phyloP scores from a whole-genome alignment of 805 yeast genomes.

The Monosporozyma aquatica region DNA sequence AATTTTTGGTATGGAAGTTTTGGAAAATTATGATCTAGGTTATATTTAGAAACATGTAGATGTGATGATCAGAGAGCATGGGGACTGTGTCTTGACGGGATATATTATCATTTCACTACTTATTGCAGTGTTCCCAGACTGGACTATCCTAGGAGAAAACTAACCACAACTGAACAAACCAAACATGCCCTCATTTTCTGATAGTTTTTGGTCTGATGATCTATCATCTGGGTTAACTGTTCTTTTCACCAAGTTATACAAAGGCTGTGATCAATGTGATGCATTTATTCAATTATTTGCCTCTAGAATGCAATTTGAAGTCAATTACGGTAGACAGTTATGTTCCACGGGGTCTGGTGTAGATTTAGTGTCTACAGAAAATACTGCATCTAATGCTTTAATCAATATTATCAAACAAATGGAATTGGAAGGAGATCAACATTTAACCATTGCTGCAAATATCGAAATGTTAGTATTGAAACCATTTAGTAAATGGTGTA shows the following conservation, averaged over 20 bases:
- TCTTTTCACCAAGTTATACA: slow-evolving; percentile 44
- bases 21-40: too few species aligned
- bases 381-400: slow-evolving; percentile 33
- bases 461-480: slow-evolving; percentile 51
- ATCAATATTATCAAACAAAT: slow-evolving; percentile 39
- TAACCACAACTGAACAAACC: not conserved
- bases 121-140: too few species aligned
- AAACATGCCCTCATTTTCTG: slow-evolving; percentile 50
- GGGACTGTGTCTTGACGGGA: too few species aligned
- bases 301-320: slow-evolving; percentile 65
- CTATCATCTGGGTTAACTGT: slow-evolving; percentile 45
- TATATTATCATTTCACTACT: too few species aligned
- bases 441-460: slow-evolving; percentile 51
- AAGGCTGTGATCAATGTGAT: slow-evolving; percentile 62
- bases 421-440: slow-evolving; percentile 60
- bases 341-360: slow-evolving; percentile 17
- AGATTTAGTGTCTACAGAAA: slow-evolving; percentile 9
- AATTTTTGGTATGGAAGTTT: too few species aligned
- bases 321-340: slow-evolving; percentile 51
- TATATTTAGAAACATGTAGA: too few species aligned
- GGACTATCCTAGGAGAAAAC: too few species aligned
- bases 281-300: slow-evolving; percentile 58
- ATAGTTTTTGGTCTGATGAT: slow-evolving; percentile 69
- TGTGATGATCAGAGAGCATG: too few species aligned
- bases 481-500: slow-evolving; percentile 70